Percentiles rank a stretch among this genome's conserved stretches.
These are phyloP conservation scores for Prunus kanzakura DNA, from an alignment of 306 rosid genomes.

Conservation along the genomic window DNA sequence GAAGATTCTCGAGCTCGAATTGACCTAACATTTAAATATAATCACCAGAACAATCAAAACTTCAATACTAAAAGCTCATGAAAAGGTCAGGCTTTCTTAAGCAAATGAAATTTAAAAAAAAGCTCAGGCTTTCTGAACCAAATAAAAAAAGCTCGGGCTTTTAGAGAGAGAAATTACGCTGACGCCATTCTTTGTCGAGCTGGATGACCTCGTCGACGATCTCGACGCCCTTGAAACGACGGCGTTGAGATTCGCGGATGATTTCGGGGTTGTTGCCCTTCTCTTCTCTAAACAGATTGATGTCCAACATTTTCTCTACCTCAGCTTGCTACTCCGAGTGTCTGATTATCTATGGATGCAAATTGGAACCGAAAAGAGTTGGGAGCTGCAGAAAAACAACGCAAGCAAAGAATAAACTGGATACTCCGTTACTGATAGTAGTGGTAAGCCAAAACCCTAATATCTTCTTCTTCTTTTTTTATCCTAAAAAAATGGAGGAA, in stretches of 20 bases:
- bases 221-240: constrained; percentile 80
- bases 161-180: constrained; percentile 41
- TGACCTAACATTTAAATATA: constrained; percentile 37
- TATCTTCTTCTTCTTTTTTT: background rate
- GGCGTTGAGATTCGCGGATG: constrained; percentile 92
- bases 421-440: background rate
- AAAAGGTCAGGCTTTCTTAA: background rate
- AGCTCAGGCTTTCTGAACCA: background rate
- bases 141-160: too few relatives aligned
- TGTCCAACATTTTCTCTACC: constrained; percentile 58
- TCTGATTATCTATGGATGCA: background rate
- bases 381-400: background rate
- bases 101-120: too few relatives aligned
- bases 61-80: background rate
- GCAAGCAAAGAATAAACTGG: background rate
- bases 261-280: constrained; percentile 79
- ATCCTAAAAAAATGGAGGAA: too few relatives aligned
- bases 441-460: background rate
- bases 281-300: constrained; percentile 81
- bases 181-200: constrained; percentile 92
- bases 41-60: background rate
- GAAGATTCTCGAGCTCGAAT: constrained; percentile 68
- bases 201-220: constrained; percentile 71
- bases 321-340: background rate
- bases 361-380: background rate